phyloP scores from a whole-genome alignment of 768 basidiomycete species.

The Pulveroboletus frians region DNA sequence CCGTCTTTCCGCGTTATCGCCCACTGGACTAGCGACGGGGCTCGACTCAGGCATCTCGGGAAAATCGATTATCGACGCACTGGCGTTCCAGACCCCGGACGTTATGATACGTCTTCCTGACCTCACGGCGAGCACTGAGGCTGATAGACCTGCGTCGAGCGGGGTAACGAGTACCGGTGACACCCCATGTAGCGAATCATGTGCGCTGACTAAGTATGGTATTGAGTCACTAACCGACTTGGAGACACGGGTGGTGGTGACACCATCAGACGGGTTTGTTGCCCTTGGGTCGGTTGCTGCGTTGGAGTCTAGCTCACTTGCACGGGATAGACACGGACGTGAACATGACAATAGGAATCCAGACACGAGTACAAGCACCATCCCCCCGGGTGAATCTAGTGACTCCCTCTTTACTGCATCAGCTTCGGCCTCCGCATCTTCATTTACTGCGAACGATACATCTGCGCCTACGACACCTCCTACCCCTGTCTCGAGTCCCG shows the following conservation, averaged over 20 bases:
- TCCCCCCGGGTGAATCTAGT: conserved; percentile 22
- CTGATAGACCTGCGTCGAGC: conserved; percentile 11
- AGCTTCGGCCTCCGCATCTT: conserved; percentile 14
- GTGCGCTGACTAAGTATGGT: conserved; percentile 13
- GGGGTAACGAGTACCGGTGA: conserved; percentile 6
- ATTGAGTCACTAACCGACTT: conserved; percentile 9
- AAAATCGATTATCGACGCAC: background rate
- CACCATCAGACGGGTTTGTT: conserved; percentile 5
- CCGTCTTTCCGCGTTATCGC: conserved; percentile 21
- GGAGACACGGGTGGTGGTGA: conserved; percentile 6
- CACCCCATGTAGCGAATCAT: conserved; percentile 20
- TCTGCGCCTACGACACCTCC: conserved; percentile 26
- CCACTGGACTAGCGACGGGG: background rate
- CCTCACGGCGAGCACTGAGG: conserved; percentile 2
- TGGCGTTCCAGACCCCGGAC: conserved; percentile 10
- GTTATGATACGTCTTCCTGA: conserved; percentile 16
- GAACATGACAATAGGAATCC: background rate
- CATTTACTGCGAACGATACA: conserved; percentile 18
- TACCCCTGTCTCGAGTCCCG: conserved; percentile 15
- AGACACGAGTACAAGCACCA: background rate
- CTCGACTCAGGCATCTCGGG: background rate
- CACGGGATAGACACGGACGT: background rate
- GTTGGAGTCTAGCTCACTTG: conserved; percentile 6
- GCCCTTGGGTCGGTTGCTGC: background rate
- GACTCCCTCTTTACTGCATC: conserved; percentile 29